Evolutionary conservation across 2,329 filamentous ascomycete genomes (phyloP).

Genomic region (Magnaporthiopsis incrustans): DNA sequence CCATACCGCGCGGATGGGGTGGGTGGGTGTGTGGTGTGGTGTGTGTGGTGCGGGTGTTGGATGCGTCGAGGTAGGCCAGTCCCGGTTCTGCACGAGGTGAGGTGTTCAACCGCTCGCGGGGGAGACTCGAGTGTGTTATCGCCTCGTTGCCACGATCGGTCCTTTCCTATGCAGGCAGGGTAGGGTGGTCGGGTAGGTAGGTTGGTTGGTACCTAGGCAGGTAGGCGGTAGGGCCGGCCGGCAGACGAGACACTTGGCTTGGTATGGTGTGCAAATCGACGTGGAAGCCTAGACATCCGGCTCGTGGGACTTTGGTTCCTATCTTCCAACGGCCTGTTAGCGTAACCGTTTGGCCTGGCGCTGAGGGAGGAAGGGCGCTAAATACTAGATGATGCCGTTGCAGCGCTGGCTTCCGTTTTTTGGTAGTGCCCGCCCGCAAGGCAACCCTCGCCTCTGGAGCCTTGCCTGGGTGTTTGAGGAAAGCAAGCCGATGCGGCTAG

Average conservation of each 20-base stretch:
- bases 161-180: not conserved
- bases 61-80: not conserved
- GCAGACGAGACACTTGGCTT: not conserved
- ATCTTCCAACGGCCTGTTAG: not conserved
- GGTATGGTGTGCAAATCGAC: not conserved
- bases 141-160: not conserved
- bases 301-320: not conserved
- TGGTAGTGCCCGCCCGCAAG: not conserved
- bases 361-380: not conserved
- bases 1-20: not conserved
- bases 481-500: not conserved
- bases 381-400: not conserved
- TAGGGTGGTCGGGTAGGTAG: not conserved
- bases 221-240: not conserved
- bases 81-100: not conserved
- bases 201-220: not conserved
- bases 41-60: not conserved
- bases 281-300: not conserved
- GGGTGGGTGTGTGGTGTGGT: not conserved
- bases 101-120: not conserved
- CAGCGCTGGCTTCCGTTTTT: not conserved
- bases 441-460: not conserved
- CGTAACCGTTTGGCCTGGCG: not conserved
- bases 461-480: not conserved
- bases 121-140: not conserved